These are phyloP conservation scores for Cryptosporidium baileyi DNA, from an alignment of 169 alveolate genomes.

Conservation along the genomic window DNA sequence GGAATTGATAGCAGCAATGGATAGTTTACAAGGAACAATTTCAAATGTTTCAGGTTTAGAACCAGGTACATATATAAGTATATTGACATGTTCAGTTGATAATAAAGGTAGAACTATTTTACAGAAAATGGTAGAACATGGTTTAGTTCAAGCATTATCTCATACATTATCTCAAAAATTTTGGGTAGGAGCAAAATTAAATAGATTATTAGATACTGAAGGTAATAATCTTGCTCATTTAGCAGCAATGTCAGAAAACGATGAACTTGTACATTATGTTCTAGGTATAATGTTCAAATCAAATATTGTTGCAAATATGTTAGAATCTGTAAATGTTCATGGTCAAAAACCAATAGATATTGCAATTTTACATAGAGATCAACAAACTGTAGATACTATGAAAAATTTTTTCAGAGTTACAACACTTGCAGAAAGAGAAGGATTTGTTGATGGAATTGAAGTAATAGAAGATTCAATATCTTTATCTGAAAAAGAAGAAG, in stretches of 20 bases:
- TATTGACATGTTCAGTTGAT: slow-evolving; percentile 60
- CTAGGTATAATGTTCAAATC: slow-evolving; percentile 65
- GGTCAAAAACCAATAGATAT: slow-evolving; percentile 68
- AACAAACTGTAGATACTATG: slow-evolving; percentile 66
- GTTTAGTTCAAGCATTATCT: slow-evolving; percentile 52
- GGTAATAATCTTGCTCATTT: slow-evolving; percentile 56
- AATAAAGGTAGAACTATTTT: slow-evolving; percentile 58
- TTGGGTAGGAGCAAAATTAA: slow-evolving; percentile 62
- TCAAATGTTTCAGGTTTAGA: slow-evolving; percentile 62
- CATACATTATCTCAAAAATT: slow-evolving; percentile 63
- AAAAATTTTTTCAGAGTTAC: slow-evolving; percentile 64
- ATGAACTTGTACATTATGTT: slow-evolving; percentile 57
- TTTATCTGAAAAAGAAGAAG: slow-evolving; percentile 54
- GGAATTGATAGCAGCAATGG: slow-evolving; percentile 65
- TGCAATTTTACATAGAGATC: slow-evolving; percentile 52
- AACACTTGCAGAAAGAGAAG: slow-evolving; percentile 60
- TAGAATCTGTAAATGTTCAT: slow-evolving; percentile 35
- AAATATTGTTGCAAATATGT: slow-evolving; percentile 65
- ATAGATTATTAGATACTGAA: slow-evolving; percentile 27
- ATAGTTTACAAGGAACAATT: slow-evolving; percentile 65
- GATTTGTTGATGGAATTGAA: slow-evolving; percentile 64
- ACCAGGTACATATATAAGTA: slow-evolving; percentile 63
- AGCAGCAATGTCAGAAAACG: slow-evolving; percentile 69
- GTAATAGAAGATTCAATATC: slow-evolving; percentile 26
- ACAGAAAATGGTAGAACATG: slow-evolving; percentile 67